Evolutionary conservation across 2,329 filamentous ascomycete species (phyloP), one percentile per base, ranked within the genome.

Genomic region (Tolypocladium amazonense): DNA sequence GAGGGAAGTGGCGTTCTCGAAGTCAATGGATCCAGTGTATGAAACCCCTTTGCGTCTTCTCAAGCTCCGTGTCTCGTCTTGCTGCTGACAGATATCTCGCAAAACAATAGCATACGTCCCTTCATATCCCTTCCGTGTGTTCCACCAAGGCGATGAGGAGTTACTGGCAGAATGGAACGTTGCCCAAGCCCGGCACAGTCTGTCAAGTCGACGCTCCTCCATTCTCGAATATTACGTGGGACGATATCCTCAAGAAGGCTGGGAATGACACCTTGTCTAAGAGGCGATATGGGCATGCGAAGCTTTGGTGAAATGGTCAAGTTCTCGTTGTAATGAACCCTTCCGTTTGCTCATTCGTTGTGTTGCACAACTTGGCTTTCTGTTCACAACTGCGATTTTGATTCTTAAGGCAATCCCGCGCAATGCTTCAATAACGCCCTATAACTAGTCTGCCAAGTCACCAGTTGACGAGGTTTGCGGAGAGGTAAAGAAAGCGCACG

Each of bases 1-100:
- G 63, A 73, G 33, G 72, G 71, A 1, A 77, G 75, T 41, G 69
- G 70, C 11, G 63, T 77, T 5, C 67, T 76, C 7, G 65, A 73
- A 43, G 68, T 74, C 6, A 67, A 73, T 15, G 70, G 71, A 43
- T 69, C 68, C n/a, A 72, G 73, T 14, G 72, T 74, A 69, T 66
- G 73, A n/a, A 8, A 43, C n/a, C n/a, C 39, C 39, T 20, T 7
- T 41, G 20, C 70, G 9, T 33, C 41, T n/a, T 56, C 9, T n/a
- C 47, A 37, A 1, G 9, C 1, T 3, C 18, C 20, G 23, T 9
- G 4, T 9, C 25, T 35, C 15, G 8, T 9, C n/a, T 23, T 23
- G 33, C 7, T 15, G 33, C 52, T 47, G 15, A 37, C 39, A 14
- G 25, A 15, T 18, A 33, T 38, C 23, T 35, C 30, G 30, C 15